phyloP scores from a whole-genome alignment of 257 asterid species.

The Solanum gandarillasii region DNA sequence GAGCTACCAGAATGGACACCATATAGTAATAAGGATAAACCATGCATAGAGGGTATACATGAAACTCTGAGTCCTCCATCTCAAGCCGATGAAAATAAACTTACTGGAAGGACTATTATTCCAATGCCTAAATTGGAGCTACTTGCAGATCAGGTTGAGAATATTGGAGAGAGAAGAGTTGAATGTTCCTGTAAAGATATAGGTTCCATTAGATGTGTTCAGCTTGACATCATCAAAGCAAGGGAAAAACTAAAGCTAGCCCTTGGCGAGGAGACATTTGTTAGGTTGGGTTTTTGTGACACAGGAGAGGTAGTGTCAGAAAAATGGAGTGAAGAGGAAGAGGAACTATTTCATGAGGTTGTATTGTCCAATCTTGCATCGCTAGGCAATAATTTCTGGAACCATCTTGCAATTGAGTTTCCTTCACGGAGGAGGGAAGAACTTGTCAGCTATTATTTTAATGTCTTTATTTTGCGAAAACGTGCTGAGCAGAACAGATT shows the following conservation, averaged over 20 bases:
- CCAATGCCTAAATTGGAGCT: constrained; percentile 24
- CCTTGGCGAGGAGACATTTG: constrained; percentile 32
- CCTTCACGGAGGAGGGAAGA: constrained; percentile 50
- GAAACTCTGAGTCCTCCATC: neutral
- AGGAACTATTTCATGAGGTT: constrained; percentile 48
- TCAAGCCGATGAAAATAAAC: constrained; percentile 1
- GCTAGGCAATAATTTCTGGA: constrained; percentile 57
- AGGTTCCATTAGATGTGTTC: constrained; percentile 77
- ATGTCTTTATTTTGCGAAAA: constrained; percentile 59
- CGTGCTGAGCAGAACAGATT: constrained; percentile 70
- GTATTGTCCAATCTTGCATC: constrained; percentile 55
- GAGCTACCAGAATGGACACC: constrained; percentile 48
- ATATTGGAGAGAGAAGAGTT: constrained; percentile 40
- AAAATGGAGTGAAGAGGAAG: constrained; percentile 68
- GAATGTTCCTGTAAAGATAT: constrained; percentile 47
- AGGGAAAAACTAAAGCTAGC: constrained; percentile 37
- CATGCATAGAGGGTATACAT: neutral
- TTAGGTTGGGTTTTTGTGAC: constrained; percentile 46
- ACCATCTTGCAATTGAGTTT: constrained; percentile 40
- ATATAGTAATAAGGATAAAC: neutral
- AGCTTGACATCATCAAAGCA: constrained; percentile 55
- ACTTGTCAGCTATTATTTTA: constrained; percentile 72
- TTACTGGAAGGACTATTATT: constrained; percentile 35
- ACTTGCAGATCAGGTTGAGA: constrained; percentile 13
- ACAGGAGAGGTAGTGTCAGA: constrained; percentile 71